These are phyloP conservation scores for Lactifluus volemus DNA, from an alignment of 768 basidiomycete species.

Conservation along the genomic window DNA sequence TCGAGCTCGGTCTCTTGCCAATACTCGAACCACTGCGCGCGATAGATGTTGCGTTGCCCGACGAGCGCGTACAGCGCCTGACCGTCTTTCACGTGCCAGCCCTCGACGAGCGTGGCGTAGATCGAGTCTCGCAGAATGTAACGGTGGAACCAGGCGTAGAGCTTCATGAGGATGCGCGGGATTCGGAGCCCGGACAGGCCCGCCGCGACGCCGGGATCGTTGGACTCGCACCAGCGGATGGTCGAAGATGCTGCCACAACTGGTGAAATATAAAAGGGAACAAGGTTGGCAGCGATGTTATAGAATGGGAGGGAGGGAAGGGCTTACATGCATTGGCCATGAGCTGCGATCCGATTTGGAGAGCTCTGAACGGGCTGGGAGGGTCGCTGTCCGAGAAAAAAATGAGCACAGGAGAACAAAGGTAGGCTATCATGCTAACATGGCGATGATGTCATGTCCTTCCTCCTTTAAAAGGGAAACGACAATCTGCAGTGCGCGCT, in stretches of 20 bases:
- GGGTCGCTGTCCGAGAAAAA: slow-evolving; percentile 26
- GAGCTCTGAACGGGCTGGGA: slow-evolving; percentile 42
- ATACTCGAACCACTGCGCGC: slow-evolving; percentile 32
- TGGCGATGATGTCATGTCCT: slow-evolving; percentile 44
- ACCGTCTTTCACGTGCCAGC: slow-evolving; percentile 40
- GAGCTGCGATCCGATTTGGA: slow-evolving; percentile 44
- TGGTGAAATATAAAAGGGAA: neutral
- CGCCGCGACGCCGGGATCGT: slow-evolving; percentile 40
- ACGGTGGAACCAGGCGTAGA: slow-evolving; percentile 44
- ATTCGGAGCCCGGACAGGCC: slow-evolving; percentile 35
- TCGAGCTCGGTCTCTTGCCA: slow-evolving; percentile 44
- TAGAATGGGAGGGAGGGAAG: slow-evolving; percentile 21
- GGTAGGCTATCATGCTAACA: slow-evolving; percentile 28
- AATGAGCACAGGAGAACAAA: neutral
- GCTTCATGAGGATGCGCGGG: slow-evolving; percentile 36
- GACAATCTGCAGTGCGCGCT: slow-evolving; percentile 42
- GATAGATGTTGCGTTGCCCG: slow-evolving; percentile 35
- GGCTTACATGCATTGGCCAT: slow-evolving; percentile 41
- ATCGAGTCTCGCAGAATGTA: slow-evolving; percentile 43
- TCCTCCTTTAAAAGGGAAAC: slow-evolving; percentile 34
- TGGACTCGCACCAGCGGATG: slow-evolving; percentile 32
- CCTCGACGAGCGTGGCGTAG: slow-evolving; percentile 46
- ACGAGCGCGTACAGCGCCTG: slow-evolving; percentile 44
- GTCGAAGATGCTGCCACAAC: slow-evolving; percentile 24
- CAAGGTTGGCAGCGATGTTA: neutral